phyloP scores from a whole-genome alignment of 2,329 filamentous ascomycete genomes.

The Ceratocystis cacaofunesta region DNA sequence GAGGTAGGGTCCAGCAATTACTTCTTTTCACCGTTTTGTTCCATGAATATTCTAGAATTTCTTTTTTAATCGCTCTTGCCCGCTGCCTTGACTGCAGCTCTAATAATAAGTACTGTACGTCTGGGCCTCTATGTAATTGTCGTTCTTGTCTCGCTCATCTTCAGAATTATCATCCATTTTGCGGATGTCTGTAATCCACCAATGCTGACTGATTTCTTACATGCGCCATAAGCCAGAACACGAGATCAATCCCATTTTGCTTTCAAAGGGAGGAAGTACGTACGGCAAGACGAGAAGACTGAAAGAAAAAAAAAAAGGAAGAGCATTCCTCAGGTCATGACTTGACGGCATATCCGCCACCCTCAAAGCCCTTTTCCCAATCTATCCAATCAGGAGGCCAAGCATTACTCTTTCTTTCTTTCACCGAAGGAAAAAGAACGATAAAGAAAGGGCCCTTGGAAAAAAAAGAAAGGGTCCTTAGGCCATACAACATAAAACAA shows the following conservation, averaged over 20 bases:
- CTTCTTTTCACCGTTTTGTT: not conserved
- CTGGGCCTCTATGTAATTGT: too few relatives aligned
- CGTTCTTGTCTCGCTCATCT: not conserved
- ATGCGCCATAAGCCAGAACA: too few relatives aligned
- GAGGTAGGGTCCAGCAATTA: too few relatives aligned
- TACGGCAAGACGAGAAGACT: not conserved
- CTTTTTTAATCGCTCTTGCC: conserved; percentile 2
- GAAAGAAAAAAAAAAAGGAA: not conserved
- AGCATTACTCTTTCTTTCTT: not conserved
- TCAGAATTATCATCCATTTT: not conserved
- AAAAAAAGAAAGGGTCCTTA: conserved; percentile 1
- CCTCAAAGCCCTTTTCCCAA: not conserved
- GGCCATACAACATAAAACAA: not conserved
- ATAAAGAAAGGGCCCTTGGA: not conserved
- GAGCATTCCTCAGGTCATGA: conserved; percentile 1
- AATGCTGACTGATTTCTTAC: not conserved
- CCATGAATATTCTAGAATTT: conserved; percentile 1
- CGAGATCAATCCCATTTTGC: not conserved
- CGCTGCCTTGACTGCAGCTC: not conserved
- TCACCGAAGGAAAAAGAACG: not conserved
- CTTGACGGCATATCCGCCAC: conserved; percentile 1
- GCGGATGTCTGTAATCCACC: not conserved
- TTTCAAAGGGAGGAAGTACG: not conserved
- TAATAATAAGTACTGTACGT: too few relatives aligned
- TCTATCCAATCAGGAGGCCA: not conserved